Evolutionary conservation across 2,329 filamentous ascomycete genomes (phyloP).

Genomic region (Pyrenophora seminiperda): DNA sequence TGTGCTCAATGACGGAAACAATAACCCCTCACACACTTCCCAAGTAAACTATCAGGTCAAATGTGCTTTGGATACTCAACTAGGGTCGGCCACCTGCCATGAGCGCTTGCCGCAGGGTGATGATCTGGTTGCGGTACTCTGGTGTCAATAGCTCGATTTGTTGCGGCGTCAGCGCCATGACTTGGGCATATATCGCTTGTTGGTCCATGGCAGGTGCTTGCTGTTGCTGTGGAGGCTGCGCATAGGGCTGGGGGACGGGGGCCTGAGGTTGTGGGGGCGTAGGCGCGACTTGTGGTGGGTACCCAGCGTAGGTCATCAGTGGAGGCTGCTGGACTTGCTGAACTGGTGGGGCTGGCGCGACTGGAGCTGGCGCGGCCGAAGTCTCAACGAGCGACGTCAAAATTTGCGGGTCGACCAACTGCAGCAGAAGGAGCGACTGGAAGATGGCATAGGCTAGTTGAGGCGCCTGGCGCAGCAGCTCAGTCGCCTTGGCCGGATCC

Average conservation of each 20-base stretch:
- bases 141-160: constrained; percentile 80
- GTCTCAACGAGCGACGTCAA: constrained; percentile 79
- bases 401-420: constrained; percentile 83
- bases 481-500: constrained; percentile 82
- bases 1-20: too few relatives aligned
- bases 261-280: constrained; percentile 58
- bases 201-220: constrained; percentile 51
- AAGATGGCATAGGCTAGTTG: constrained; percentile 95
- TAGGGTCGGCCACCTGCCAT: constrained; percentile 36
- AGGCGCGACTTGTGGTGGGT: constrained; percentile 54
- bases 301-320: constrained; percentile 40
- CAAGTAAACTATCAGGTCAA: too few relatives aligned
- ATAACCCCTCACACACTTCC: too few relatives aligned
- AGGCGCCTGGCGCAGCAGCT: constrained; percentile 84
- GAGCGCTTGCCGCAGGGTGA: constrained; percentile 73
- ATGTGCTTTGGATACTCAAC: background rate
- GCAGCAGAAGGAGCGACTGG: constrained; percentile 90
- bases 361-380: constrained; percentile 36
- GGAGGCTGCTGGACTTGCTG: constrained; percentile 48
- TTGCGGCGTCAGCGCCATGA: constrained; percentile 78
- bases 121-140: constrained; percentile 76
- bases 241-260: constrained; percentile 48
- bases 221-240: constrained; percentile 47
- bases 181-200: constrained; percentile 77
- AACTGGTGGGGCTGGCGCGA: constrained; percentile 45